Conservation (phyloP, 75 land plant species). For the Pinus albicaulis region DNA sequence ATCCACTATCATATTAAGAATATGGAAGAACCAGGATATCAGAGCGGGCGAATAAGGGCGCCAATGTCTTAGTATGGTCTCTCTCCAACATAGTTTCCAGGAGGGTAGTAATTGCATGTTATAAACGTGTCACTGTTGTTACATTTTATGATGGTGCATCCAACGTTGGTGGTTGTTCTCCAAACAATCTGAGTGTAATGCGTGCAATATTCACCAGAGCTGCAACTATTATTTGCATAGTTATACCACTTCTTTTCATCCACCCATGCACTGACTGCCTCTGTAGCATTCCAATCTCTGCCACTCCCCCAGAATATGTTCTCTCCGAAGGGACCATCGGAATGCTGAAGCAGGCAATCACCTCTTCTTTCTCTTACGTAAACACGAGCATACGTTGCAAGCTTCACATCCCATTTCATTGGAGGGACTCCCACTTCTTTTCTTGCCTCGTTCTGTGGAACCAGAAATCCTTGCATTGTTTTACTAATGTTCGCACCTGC, state of each 20-base stretch:
- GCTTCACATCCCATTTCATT: conserved; percentile 19
- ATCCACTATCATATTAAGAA: too few species aligned
- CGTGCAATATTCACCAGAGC: conserved; percentile 17
- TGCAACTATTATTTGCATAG: conserved; percentile 28
- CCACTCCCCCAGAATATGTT: conserved; percentile 29
- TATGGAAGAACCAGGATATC: too few species aligned
- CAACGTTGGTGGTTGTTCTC: conserved; percentile 21
- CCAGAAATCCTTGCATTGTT: conserved; percentile 1
- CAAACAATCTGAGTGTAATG: conserved; percentile 49
- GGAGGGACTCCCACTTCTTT: conserved; percentile 21
- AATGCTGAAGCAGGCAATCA: conserved; percentile 28
- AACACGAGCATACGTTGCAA: conserved; percentile 23
- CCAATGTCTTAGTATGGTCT: conserved; percentile 13
- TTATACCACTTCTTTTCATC: conserved; percentile 23
- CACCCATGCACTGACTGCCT: conserved; percentile 40
- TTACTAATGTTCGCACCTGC: too few species aligned
- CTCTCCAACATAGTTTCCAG: conserved; percentile 30
- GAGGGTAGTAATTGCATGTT: conserved; percentile 38
- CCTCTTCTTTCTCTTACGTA: conserved; percentile 14
- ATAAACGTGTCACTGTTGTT: conserved; percentile 24
- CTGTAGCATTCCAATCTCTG: conserved; percentile 11
- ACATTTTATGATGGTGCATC: conserved; percentile 30
- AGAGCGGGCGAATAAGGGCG: not conserved
- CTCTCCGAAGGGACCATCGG: conserved; percentile 26
- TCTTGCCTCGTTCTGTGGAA: conserved; percentile 17